Evolutionary conservation across 805 yeast genomes (phyloP).

Genomic region (Alloascoidea hylecoeti): DNA sequence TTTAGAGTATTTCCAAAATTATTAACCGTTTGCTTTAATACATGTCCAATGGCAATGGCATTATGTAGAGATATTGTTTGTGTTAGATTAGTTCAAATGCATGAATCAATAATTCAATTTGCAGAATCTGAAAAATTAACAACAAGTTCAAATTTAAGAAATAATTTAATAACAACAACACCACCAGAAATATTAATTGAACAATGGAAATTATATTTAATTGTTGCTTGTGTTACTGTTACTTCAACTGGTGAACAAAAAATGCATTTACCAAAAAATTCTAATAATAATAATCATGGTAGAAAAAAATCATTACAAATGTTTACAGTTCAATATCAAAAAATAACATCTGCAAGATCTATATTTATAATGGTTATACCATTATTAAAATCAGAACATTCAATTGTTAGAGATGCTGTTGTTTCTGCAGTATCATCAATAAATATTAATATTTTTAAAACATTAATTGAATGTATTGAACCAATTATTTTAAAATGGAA

Average conservation of each 20-base stretch:
- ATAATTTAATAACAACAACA: slow-evolving; percentile 16
- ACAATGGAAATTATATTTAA: slow-evolving; percentile 81
- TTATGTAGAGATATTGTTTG: slow-evolving; percentile 86
- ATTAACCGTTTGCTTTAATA: slow-evolving; percentile 54
- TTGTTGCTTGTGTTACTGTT: slow-evolving; percentile 83
- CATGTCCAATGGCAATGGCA: slow-evolving; percentile 89
- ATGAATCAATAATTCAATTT: slow-evolving; percentile 17
- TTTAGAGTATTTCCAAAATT: slow-evolving; percentile 73
- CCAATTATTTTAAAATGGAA: slow-evolving; percentile 42
- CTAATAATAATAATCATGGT: slow-evolving; percentile 33
- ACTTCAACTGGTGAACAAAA: slow-evolving; percentile 85
- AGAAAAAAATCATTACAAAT: slow-evolving; percentile 70
- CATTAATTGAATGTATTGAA: slow-evolving; percentile 66
- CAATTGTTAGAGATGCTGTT: slow-evolving; percentile 67
- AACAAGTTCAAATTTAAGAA: slow-evolving; percentile 5
- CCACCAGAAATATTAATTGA: slow-evolving; percentile 64
- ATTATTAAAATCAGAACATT: slow-evolving; percentile 53
- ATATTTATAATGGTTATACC: slow-evolving; percentile 84
- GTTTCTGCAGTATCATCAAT: slow-evolving; percentile 83
- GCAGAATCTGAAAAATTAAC: slow-evolving; percentile 10
- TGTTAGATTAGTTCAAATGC: slow-evolving; percentile 71
- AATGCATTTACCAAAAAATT: slow-evolving; percentile 46
- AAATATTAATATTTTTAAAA: slow-evolving; percentile 77
- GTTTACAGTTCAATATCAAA: slow-evolving; percentile 75
- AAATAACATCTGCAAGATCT: slow-evolving; percentile 84